phyloP scores from a whole-genome alignment of 192 early-diverging fungal genomes.

The Podochytrium sp. region DNA sequence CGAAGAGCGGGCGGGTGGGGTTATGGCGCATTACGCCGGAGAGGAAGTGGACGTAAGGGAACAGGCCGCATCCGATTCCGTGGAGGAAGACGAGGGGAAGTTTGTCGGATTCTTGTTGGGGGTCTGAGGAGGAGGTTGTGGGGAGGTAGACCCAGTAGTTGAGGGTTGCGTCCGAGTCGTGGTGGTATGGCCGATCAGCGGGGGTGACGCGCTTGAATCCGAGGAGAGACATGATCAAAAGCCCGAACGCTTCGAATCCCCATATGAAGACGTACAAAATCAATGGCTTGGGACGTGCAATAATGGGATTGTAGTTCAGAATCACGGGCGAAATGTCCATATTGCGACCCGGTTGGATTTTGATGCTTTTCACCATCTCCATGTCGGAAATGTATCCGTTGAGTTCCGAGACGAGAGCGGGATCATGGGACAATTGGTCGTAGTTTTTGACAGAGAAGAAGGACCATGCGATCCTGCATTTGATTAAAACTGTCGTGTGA shows the following conservation, averaged over 20 bases:
- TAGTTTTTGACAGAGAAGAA: slow-evolving; percentile 23
- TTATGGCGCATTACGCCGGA: slow-evolving; percentile 4
- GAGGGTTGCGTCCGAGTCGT: background rate
- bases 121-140: background rate
- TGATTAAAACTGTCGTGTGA: too few species aligned
- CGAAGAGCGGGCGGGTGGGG: slow-evolving; percentile 23
- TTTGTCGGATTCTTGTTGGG: background rate
- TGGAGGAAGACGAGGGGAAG: slow-evolving; percentile 35
- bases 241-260: slow-evolving; percentile 17
- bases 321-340: slow-evolving; percentile 20
- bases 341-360: slow-evolving; percentile 29
- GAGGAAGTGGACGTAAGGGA: slow-evolving; percentile 24
- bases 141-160: slow-evolving; percentile 28
- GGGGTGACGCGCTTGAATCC: slow-evolving; percentile 30
- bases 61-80: slow-evolving; percentile 34
- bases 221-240: background rate
- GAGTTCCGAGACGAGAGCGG: slow-evolving; percentile 12
- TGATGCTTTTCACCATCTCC: slow-evolving; percentile 20
- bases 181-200: slow-evolving; percentile 10
- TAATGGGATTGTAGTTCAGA: slow-evolving; percentile 32
- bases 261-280: slow-evolving; percentile 23
- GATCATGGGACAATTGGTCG: background rate
- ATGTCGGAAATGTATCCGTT: slow-evolving; percentile 30
- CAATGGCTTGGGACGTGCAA: slow-evolving; percentile 32
- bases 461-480: slow-evolving; percentile 36